Conservation (phyloP, 441 rosid species). For the Bocquillonia castaneifolia region DNA sequence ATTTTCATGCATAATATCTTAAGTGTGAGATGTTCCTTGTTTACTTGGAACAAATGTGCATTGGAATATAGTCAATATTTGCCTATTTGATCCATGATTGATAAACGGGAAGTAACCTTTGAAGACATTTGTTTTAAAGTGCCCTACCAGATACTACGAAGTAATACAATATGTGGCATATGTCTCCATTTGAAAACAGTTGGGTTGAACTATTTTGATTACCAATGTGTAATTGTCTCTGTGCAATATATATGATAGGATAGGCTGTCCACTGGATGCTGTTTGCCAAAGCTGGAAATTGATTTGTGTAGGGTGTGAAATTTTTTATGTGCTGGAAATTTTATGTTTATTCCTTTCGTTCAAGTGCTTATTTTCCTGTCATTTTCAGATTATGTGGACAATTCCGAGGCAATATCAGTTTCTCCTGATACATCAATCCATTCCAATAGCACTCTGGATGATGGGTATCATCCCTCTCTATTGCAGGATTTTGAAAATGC, state of each 20-base stretch:
- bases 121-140: background rate
- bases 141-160: background rate
- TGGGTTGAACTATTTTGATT: background rate
- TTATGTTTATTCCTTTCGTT: slow-evolving; percentile 1
- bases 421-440: slow-evolving; percentile 37
- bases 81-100: background rate
- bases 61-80: background rate
- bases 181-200: slow-evolving; percentile 5
- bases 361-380: slow-evolving; percentile 21
- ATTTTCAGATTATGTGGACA: slow-evolving; percentile 35
- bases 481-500: slow-evolving; percentile 41
- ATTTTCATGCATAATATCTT: too few species aligned
- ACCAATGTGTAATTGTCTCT: background rate
- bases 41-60: too few species aligned
- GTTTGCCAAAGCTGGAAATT: background rate
- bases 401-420: slow-evolving; percentile 32
- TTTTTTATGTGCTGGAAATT: background rate
- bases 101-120: background rate
- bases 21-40: too few species aligned
- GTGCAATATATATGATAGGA: background rate
- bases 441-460: slow-evolving; percentile 35
- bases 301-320: background rate
- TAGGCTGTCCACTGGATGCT: background rate
- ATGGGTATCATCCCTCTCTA: slow-evolving; percentile 32
- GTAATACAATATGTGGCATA: background rate